Percentiles rank a stretch among this genome's conserved stretches.
These are phyloP conservation scores for Eimeria maxima DNA, from an alignment of 169 alveolate species.

Conservation along the genomic window DNA sequence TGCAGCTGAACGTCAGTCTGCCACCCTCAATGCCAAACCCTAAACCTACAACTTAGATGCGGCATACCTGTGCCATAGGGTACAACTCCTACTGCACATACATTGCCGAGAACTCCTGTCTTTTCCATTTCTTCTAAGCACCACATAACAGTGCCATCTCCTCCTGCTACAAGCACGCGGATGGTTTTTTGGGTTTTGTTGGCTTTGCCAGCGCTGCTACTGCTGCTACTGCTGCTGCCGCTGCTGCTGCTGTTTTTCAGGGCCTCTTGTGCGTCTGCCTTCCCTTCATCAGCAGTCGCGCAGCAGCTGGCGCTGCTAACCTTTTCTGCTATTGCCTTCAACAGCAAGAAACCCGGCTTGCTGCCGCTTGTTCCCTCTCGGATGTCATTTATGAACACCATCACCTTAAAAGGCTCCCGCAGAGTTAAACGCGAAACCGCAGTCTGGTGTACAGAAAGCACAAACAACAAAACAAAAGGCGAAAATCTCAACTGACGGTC, in stretches of 20 bases:
- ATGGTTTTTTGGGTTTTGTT: constrained; percentile 1
- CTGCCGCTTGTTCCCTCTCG: constrained; percentile 86
- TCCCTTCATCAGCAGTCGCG: background rate
- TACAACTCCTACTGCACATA: constrained; percentile 92
- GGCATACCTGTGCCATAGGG: constrained; percentile 97
- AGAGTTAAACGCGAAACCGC: constrained; percentile 85
- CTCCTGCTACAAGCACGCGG: constrained; percentile 96
- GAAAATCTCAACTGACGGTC: background rate
- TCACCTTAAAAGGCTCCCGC: constrained; percentile 10
- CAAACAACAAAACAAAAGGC: background rate
- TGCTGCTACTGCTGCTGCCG: constrained; percentile 4
- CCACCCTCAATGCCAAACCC: constrained; percentile 43
- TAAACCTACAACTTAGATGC: background rate
- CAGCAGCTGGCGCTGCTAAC: background rate
- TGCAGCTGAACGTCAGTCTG: background rate
- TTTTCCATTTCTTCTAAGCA: constrained; percentile 91
- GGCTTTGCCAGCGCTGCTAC: background rate
- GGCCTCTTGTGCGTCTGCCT: too few relatives aligned
- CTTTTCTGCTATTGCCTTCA: constrained; percentile 62
- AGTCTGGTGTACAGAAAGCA: constrained; percentile 42
- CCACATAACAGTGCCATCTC: constrained; percentile 98
- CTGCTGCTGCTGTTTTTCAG: background rate
- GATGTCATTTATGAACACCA: constrained; percentile 84
- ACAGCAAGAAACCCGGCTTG: constrained; percentile 85
- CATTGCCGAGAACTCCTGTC: constrained; percentile 88